Evolutionary conservation across 805 yeast genomes (phyloP).

Genomic region (Nakazawaea peltata): DNA sequence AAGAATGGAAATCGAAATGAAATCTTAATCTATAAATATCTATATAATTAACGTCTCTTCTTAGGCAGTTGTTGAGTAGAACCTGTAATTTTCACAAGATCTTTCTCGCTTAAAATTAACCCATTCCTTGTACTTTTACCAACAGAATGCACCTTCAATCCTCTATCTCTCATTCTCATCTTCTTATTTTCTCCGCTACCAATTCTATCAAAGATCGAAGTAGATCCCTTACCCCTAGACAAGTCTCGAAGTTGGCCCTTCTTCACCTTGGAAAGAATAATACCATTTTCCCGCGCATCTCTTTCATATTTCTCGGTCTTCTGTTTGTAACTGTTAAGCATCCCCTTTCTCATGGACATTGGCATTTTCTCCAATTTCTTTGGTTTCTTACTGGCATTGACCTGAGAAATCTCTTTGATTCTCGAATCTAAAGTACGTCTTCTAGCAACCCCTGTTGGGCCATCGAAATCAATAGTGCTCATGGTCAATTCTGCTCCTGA

Average conservation of each 20-base stretch:
- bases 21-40: neutral
- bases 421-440: constrained; percentile 55
- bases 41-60: constrained; percentile 6
- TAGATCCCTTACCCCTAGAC: constrained; percentile 46
- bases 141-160: constrained; percentile 61
- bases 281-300: constrained; percentile 87
- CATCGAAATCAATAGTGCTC: constrained; percentile 51
- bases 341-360: constrained; percentile 81
- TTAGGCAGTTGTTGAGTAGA: neutral
- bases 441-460: constrained; percentile 63
- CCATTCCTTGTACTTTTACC: constrained; percentile 81
- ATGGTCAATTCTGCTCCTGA: constrained; percentile 68
- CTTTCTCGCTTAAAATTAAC: constrained; percentile 56
- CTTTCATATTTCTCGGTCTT: constrained; percentile 52
- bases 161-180: constrained; percentile 54
- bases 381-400: constrained; percentile 30
- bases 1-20: constrained; percentile 26
- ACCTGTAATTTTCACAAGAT: constrained; percentile 44
- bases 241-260: constrained; percentile 59
- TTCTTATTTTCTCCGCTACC: constrained; percentile 37
- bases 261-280: constrained; percentile 64
- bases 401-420: constrained; percentile 35
- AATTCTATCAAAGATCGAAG: constrained; percentile 40
- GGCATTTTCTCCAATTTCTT: constrained; percentile 70
- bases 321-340: constrained; percentile 48